phyloP scores from a whole-genome alignment of 2,329 filamentous ascomycete species.

The Aspergillus sp. region DNA sequence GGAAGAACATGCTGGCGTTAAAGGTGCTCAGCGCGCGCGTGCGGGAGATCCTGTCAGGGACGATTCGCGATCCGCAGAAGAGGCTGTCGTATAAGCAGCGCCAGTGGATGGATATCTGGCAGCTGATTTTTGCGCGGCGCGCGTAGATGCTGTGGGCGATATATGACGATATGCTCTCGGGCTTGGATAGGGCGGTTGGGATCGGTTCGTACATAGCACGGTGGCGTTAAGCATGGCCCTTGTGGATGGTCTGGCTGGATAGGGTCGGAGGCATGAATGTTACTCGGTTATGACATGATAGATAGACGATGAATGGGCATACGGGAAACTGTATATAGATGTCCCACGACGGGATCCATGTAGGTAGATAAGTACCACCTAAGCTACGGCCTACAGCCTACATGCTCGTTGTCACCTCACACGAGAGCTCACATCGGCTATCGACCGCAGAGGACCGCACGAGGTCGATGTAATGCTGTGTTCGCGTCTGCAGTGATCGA shows the following conservation, averaged over 20 bases:
- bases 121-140: constrained; percentile 59
- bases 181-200: too few relatives aligned
- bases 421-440: neutral
- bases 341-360: neutral
- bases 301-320: too few relatives aligned
- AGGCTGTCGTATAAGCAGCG: constrained; percentile 60
- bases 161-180: too few relatives aligned
- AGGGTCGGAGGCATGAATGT: too few relatives aligned
- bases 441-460: neutral
- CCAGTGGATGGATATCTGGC: constrained; percentile 73
- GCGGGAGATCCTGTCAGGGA: constrained; percentile 69
- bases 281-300: too few relatives aligned
- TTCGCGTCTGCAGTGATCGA: neutral
- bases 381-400: neutral
- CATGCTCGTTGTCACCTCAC: neutral
- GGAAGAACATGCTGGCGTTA: constrained; percentile 87
- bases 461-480: neutral
- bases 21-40: constrained; percentile 73
- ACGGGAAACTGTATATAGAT: neutral
- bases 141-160: neutral
- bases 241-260: too few relatives aligned
- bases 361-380: neutral
- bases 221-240: too few relatives aligned
- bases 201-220: too few relatives aligned
- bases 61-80: constrained; percentile 54